phyloP scores from a whole-genome alignment of 176 grass and related monocot species.

The barley (Hordeum vulgare) region DNA sequence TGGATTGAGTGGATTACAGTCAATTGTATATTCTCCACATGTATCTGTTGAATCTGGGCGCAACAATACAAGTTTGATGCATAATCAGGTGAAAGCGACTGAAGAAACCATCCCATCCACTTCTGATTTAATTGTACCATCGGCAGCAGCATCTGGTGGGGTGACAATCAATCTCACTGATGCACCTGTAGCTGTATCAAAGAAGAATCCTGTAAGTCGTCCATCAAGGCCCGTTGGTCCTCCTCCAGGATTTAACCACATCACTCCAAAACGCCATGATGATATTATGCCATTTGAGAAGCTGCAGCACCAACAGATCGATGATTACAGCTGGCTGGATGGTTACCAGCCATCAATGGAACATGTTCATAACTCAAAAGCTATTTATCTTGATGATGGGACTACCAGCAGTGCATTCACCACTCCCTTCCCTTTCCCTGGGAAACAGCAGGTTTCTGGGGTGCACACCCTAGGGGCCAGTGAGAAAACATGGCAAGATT shows the following conservation, averaged over 20 bases:
- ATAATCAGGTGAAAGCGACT: constrained; percentile 34
- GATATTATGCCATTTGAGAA: constrained; percentile 34
- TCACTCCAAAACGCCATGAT: constrained; percentile 48
- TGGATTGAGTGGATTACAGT: constrained; percentile 36
- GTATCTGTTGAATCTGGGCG: constrained; percentile 29
- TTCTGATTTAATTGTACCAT: constrained; percentile 43
- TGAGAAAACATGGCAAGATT: constrained; percentile 65
- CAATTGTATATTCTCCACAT: constrained; percentile 25
- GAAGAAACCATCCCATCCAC: constrained; percentile 38
- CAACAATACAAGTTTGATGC: constrained; percentile 5
- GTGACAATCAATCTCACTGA: constrained; percentile 30
- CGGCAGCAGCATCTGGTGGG: constrained; percentile 34
- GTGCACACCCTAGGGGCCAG: background rate
- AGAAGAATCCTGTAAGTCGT: constrained; percentile 78
- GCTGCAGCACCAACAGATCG: constrained; percentile 32
- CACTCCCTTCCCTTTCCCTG: constrained; percentile 56
- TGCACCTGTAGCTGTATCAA: constrained; percentile 28
- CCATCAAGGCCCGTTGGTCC: constrained; percentile 66
- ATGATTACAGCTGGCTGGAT: constrained; percentile 78
- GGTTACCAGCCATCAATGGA: constrained; percentile 36
- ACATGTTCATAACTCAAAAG: constrained; percentile 22
- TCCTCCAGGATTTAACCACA: constrained; percentile 73
- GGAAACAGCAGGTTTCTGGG: constrained; percentile 26
- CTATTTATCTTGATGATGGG: constrained; percentile 27
- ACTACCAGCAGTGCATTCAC: constrained; percentile 31